Evolutionary conservation across 1,284 basidiomycete species (phyloP).

Genomic region (Psilocybe mexicana): DNA sequence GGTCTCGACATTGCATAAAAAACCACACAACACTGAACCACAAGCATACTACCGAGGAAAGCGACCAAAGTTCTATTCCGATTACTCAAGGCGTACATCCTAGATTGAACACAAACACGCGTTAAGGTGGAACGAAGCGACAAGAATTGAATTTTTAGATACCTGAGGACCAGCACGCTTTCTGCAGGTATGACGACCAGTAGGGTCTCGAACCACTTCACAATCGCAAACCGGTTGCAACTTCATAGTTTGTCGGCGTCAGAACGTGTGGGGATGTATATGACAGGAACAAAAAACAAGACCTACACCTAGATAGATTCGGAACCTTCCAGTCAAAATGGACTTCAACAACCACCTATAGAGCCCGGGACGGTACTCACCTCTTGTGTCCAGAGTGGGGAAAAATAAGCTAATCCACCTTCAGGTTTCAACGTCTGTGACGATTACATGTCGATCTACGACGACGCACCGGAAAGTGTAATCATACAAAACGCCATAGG

Average conservation of each 20-base stretch:
- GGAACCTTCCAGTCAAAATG: neutral
- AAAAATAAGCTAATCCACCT: conserved; percentile 24
- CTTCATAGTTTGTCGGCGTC: conserved; percentile 7
- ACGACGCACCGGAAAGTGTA: conserved; percentile 25
- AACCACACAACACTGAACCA: conserved; percentile 25
- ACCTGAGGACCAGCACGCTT: conserved; percentile 21
- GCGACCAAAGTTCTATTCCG: conserved; percentile 12
- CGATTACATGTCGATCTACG: too few species aligned
- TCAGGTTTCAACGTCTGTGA: too few species aligned
- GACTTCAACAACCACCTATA: neutral
- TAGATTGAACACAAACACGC: neutral
- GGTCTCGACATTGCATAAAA: conserved; percentile 29
- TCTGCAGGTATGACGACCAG: conserved; percentile 29
- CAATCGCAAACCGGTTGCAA: conserved; percentile 31
- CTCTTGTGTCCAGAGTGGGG: conserved; percentile 25
- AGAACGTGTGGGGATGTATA: neutral
- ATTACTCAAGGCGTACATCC: conserved; percentile 20
- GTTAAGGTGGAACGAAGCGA: too few species aligned
- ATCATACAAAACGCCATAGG: conserved; percentile 27
- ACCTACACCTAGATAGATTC: conserved; percentile 11
- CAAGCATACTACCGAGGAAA: conserved; percentile 21
- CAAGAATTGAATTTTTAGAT: neutral
- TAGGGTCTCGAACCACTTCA: conserved; percentile 30
- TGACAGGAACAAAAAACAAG: neutral
- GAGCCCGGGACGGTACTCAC: conserved; percentile 13